Evolutionary conservation across 2,329 filamentous ascomycete species (phyloP).

Genomic region (Graphilbum ipis-grandicollis): DNA sequence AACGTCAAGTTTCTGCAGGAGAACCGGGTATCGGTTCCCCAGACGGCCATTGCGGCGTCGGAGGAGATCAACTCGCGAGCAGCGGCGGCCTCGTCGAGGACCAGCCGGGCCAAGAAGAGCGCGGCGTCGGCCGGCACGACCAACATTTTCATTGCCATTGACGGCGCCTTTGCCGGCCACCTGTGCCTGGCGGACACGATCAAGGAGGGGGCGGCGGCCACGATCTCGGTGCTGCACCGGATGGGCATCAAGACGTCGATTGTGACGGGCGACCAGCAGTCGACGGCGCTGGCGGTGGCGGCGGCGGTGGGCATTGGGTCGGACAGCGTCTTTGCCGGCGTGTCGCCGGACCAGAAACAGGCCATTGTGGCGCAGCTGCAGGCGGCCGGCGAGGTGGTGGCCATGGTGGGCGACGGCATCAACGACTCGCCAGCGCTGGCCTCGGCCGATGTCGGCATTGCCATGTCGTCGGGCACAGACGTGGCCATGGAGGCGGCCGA

Average conservation of each 20-base stretch:
- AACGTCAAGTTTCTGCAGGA: conserved; percentile 63
- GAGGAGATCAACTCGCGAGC: conserved; percentile 36
- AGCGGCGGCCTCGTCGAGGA: neutral
- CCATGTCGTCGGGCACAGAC: conserved; percentile 81
- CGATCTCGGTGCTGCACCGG: conserved; percentile 63
- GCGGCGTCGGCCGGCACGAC: conserved; percentile 52
- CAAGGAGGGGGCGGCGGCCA: conserved; percentile 69
- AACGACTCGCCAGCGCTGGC: conserved; percentile 94
- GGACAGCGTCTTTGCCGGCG: conserved; percentile 67
- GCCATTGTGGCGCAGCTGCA: conserved; percentile 66
- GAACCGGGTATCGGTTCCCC: conserved; percentile 49
- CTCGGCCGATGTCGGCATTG: conserved; percentile 83
- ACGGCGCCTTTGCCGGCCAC: conserved; percentile 62
- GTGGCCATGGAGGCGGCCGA: conserved; percentile 96
- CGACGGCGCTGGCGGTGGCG: conserved; percentile 73
- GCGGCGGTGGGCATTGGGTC: conserved; percentile 61
- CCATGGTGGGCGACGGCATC: conserved; percentile 97
- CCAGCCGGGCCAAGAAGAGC: conserved; percentile 5
- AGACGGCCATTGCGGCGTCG: conserved; percentile 44
- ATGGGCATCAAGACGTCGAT: conserved; percentile 82
- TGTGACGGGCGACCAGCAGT: conserved; percentile 80
- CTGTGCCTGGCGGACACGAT: conserved; percentile 79
- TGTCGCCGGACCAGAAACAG: conserved; percentile 83
- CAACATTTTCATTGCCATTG: conserved; percentile 80
- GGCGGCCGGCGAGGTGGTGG: conserved; percentile 56